A percentile compares a stretch with the other conserved stretches of the same genome.
phyloP scores from a whole-genome alignment of 768 basidiomycete genomes.

The Kwoniella sp. region DNA sequence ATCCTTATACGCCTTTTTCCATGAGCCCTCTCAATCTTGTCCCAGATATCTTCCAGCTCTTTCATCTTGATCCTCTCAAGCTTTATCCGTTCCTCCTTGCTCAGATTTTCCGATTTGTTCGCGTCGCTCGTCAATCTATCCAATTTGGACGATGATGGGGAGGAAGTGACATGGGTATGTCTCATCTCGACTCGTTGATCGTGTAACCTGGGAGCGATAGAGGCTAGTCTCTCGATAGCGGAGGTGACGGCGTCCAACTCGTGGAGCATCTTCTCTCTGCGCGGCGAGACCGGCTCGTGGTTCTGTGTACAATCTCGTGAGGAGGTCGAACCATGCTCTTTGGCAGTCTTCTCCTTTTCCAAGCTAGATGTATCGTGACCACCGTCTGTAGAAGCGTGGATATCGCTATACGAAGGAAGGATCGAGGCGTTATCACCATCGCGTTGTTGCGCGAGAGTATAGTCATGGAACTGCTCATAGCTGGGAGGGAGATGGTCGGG shows the following conservation, averaged over 20 bases:
- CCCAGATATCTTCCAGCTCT: constrained; percentile 54
- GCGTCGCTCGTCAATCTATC: background rate
- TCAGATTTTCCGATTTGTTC: background rate
- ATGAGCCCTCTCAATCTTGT: constrained; percentile 54
- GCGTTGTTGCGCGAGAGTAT: background rate
- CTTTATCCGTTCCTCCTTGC: constrained; percentile 59
- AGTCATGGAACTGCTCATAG: constrained; percentile 4
- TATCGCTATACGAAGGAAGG: background rate
- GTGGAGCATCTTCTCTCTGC: constrained; percentile 70
- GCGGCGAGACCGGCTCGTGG: background rate
- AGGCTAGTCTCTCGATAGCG: constrained; percentile 86
- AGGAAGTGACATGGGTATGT: background rate
- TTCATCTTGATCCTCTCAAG: constrained; percentile 51
- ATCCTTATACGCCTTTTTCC: constrained; percentile 30
- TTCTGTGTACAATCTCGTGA: background rate
- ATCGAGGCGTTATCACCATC: background rate
- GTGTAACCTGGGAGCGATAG: constrained; percentile 80
- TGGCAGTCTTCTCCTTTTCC: constrained; percentile 1
- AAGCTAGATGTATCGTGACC: background rate
- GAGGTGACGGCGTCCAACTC: constrained; percentile 82
- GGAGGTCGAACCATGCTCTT: background rate
- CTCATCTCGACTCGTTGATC: constrained; percentile 92
- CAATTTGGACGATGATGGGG: constrained; percentile 4
- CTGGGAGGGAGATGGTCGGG: constrained; percentile 1
- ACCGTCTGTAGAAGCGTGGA: background rate